Percentiles rank a stretch among this genome's conserved stretches.
phyloP scores from a whole-genome alignment of 2,329 filamentous ascomycete species.

The Aureobasidium namibiae region DNA sequence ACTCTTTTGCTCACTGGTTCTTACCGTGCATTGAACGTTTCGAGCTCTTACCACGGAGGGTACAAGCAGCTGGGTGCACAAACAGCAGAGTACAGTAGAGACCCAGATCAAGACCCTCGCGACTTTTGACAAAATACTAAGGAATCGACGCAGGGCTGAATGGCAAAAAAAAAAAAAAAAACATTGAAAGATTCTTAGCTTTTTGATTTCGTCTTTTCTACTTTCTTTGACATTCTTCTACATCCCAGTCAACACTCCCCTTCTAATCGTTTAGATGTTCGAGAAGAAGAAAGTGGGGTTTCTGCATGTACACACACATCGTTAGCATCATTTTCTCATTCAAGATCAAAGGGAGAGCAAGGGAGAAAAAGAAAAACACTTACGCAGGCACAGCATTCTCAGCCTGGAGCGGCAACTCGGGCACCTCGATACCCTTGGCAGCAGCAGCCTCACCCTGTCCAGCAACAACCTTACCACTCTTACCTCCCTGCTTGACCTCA shows the following conservation, averaged over 20 bases:
- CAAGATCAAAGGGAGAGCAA: no score
- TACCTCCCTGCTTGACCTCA: slow-evolving; percentile 60
- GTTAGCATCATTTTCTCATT: no score
- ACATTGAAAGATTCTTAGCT: not conserved
- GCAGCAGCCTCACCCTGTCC: slow-evolving; percentile 41
- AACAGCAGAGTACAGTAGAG: no score
- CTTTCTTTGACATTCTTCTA: no score
- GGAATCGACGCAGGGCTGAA: no score
- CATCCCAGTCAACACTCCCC: not conserved
- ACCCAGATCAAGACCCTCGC: no score
- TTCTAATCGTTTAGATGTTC: not conserved
- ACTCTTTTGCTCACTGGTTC: no score
- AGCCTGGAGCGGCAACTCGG: slow-evolving; percentile 51
- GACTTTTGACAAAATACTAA: no score
- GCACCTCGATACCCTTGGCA: slow-evolving; percentile 49
- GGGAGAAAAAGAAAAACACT: slow-evolving; percentile 25
- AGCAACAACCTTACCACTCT: slow-evolving; percentile 50
- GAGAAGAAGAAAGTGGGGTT: slow-evolving; percentile 65
- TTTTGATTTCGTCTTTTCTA: no score
- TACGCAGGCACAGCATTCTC: slow-evolving; percentile 62
- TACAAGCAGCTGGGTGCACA: no score
- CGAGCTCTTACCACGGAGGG: no score
- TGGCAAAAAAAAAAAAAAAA: not conserved
- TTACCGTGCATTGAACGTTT: no score
- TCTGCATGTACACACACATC: not conserved